A percentile compares a stretch with the other conserved stretches of the same genome.
These are phyloP conservation scores for Cornus controversa DNA, from an alignment of 148 eudicot genomes.

Conservation along the genomic window DNA sequence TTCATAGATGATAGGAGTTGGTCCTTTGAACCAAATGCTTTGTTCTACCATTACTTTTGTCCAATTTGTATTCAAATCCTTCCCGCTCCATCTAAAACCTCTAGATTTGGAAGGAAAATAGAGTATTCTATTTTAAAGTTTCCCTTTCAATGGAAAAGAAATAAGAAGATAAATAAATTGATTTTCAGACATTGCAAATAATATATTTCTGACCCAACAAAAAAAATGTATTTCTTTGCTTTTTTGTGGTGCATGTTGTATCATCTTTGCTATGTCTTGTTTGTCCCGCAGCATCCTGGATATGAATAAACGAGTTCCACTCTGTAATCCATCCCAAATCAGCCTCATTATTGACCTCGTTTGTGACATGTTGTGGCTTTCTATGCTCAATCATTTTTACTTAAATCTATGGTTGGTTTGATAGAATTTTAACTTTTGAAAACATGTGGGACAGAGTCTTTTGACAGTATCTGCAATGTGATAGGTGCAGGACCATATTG, in stretches of 20 bases:
- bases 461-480: constrained; percentile 14
- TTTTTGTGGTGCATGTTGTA: background rate
- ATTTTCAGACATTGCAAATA: too few relatives aligned
- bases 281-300: background rate
- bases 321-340: background rate
- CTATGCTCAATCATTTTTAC: background rate
- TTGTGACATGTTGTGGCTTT: background rate
- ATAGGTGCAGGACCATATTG: constrained; percentile 77
- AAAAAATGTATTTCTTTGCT: background rate
- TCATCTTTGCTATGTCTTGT: background rate
- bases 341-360: background rate
- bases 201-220: background rate
- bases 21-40: too few relatives aligned
- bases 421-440: background rate
- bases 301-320: background rate
- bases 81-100: background rate
- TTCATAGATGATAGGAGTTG: too few relatives aligned
- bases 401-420: background rate
- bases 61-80: background rate
- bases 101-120: background rate
- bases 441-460: background rate
- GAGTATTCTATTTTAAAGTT: background rate
- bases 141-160: background rate
- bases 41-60: background rate
- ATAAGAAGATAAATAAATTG: too few relatives aligned